Evolutionary conservation across 129 eudicot species (phyloP), one percentile per base, ranked within the genome.

Genomic region (Lonicera japonica): DNA sequence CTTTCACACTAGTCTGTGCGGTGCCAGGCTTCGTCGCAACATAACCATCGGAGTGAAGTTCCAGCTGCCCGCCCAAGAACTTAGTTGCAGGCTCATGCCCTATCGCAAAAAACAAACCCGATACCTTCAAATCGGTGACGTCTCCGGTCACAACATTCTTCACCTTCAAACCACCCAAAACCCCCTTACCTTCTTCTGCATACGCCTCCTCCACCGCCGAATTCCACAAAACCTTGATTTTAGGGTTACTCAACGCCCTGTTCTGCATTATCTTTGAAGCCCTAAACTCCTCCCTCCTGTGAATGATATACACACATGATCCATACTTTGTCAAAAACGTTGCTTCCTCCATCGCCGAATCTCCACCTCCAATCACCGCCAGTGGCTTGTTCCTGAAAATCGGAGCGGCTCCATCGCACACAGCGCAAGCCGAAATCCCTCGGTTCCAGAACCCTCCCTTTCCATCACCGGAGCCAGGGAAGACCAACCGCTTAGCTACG

Each of bases 271-370:
- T 88, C 69, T 94, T 94, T 5, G 95, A 82, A 15, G 99, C 99
- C 85, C 96, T 68, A 63, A 94, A 88, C 20, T 74, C 89, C 19
- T 43, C 80, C 68, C 99, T 85, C 61, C 99, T 60, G 50, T 94
- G 99, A 41, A 94, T 83, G 19, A 94, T 85, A 47, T 85, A 94
- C 20, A 94, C 99, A 69, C 75, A 80, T 0, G 99, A 94, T 9
- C 96, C 99, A 63, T 77, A 94, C 57, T 94, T 94, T 0, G 99
- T 94, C 41, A 94, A 65, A 48, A 68, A 94, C 16, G 70, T 94
- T 0, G 99, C 96, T 41, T 94, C 99, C 61, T 94, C 99, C 99
- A 94, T 94, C 0, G 99, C 99, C 0, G 99, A 94, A 71, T 94
- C 96, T 0, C 99, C 99, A 0, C 99, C 99, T 1, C 99, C 99